These are phyloP conservation scores for Mycena belliarum DNA, from an alignment of 768 basidiomycete species.

Conservation along the genomic window DNA sequence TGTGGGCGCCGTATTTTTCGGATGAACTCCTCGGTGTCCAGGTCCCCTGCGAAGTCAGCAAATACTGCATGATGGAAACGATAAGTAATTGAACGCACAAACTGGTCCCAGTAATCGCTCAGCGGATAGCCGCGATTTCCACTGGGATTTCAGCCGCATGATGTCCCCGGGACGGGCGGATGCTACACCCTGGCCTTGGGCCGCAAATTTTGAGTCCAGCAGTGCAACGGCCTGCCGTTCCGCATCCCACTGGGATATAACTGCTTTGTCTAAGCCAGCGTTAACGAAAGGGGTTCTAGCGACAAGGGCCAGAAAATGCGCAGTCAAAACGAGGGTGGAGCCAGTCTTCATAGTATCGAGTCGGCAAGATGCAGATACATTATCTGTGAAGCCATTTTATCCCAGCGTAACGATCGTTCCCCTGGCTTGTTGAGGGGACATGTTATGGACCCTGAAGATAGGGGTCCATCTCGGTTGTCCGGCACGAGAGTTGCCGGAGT, in stretches of 20 bases:
- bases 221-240: slow-evolving; percentile 1
- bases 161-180: slow-evolving; percentile 1
- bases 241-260: neutral
- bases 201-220: neutral
- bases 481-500: too few species aligned
- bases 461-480: too few species aligned
- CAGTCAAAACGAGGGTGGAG: neutral
- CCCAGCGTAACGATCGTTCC: too few species aligned
- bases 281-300: neutral
- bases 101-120: too few species aligned
- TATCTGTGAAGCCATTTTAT: too few species aligned
- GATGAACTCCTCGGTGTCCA: neutral
- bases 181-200: neutral
- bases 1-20: neutral
- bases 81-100: too few species aligned
- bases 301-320: neutral
- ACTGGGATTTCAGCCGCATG: slow-evolving; percentile 3
- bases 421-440: too few species aligned
- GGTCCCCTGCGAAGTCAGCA: too few species aligned
- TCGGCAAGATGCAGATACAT: too few species aligned
- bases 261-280: too few species aligned
- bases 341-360: slow-evolving; percentile 6
- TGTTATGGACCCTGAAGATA: too few species aligned
- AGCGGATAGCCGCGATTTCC: neutral
- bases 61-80: too few species aligned